A percentile compares a stretch with the other conserved stretches of the same genome.
These are phyloP conservation scores for Hyaloscypha bicolor DNA, from an alignment of 495 filamentous ascomycete genomes.

Conservation along the genomic window DNA sequence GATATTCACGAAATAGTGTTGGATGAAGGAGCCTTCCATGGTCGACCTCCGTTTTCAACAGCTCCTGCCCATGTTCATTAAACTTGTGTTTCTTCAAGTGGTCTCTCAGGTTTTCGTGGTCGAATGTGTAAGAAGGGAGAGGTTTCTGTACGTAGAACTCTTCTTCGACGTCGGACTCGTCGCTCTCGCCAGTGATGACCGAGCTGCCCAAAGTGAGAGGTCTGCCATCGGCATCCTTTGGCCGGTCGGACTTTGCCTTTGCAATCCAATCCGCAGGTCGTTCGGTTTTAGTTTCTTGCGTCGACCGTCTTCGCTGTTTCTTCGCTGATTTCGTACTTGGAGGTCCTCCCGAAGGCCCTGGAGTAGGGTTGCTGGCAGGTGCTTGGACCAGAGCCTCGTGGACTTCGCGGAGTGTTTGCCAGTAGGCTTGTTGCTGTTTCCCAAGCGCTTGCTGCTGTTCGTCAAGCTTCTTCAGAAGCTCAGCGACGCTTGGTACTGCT, in stretches of 20 bases:
- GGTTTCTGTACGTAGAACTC: slow-evolving; percentile 35
- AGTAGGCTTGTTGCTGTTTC: slow-evolving; percentile 39
- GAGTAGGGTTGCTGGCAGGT: slow-evolving; percentile 1
- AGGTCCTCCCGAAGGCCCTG: slow-evolving; percentile 13
- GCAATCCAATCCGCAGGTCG: background rate
- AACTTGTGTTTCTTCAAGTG: slow-evolving; percentile 41
- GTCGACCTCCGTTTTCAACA: slow-evolving; percentile 40
- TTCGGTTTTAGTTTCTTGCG: slow-evolving; percentile 10
- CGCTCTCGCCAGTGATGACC: slow-evolving; percentile 32
- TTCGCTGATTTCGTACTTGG: background rate
- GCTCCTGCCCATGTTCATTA: slow-evolving; percentile 34
- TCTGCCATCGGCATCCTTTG: slow-evolving; percentile 3
- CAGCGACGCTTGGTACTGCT: slow-evolving; percentile 28
- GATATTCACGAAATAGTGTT: slow-evolving; percentile 35
- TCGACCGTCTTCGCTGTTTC: slow-evolving; percentile 10
- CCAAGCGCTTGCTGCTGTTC: slow-evolving; percentile 40
- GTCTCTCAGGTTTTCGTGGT: slow-evolving; percentile 39
- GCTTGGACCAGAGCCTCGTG: slow-evolving; percentile 35
- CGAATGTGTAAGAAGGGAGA: slow-evolving; percentile 32
- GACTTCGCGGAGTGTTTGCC: slow-evolving; percentile 37
- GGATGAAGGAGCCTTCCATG: slow-evolving; percentile 38
- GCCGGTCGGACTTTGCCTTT: background rate
- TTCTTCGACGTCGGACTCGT: slow-evolving; percentile 37
- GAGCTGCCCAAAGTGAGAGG: slow-evolving; percentile 24
- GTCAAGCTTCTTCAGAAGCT: slow-evolving; percentile 40